A percentile compares a stretch with the other conserved stretches of the same genome.
Evolutionary conservation across 164 flowering plant genomes (phyloP).

Genomic region (Malania oleifera): DNA sequence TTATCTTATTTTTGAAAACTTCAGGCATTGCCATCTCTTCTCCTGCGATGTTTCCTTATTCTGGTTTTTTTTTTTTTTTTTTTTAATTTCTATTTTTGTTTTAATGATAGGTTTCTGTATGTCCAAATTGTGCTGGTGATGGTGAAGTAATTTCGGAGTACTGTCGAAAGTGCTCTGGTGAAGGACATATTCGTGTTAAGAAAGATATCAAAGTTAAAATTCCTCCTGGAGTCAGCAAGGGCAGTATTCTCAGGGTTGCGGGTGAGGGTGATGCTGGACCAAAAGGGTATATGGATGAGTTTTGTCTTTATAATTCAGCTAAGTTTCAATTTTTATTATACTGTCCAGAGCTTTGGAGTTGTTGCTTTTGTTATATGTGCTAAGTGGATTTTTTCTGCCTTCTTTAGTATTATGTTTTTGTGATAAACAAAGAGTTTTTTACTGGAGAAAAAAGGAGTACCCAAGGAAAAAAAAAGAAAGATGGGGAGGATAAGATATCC

Average conservation of each 20-base stretch:
- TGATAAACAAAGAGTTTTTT: too few species aligned
- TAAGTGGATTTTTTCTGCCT: background rate
- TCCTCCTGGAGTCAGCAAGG: constrained; percentile 94
- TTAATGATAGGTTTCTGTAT: constrained; percentile 66
- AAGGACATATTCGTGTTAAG: constrained; percentile 78
- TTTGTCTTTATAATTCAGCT: background rate
- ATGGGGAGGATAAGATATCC: too few species aligned
- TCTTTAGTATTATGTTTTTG: too few species aligned
- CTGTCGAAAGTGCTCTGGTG: constrained; percentile 88
- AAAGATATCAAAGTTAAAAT: constrained; percentile 90
- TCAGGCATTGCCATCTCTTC: too few species aligned
- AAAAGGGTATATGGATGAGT: constrained; percentile 57
- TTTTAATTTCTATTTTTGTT: background rate
- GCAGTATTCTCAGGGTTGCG: constrained; percentile 83
- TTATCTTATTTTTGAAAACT: too few species aligned
- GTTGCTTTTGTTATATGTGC: background rate
- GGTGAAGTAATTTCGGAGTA: constrained; percentile 89
- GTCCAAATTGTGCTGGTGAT: constrained; percentile 89
- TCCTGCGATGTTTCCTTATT: too few species aligned
- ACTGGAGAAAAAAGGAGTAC: too few species aligned
- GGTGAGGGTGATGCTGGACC: constrained; percentile 98
- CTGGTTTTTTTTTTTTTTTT: background rate
- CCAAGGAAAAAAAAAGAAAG: too few species aligned
- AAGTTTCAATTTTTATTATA: background rate
- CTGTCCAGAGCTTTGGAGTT: background rate